Evolutionary conservation across 176 grass and related monocot species (phyloP).

Genomic region (Eragrostis nindensis): DNA sequence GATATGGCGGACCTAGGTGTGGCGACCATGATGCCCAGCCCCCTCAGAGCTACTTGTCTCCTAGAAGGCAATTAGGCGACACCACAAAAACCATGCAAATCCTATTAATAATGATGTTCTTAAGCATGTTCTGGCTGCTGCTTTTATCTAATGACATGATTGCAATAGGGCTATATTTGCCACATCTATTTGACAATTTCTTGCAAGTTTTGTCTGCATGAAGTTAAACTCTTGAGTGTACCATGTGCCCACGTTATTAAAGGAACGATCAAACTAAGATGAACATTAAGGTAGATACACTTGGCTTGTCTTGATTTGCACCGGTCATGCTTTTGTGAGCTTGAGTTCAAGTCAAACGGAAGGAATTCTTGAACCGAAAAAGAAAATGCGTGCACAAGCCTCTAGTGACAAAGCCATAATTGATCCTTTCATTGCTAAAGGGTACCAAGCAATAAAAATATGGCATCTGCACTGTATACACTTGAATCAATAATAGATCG

Average conservation of each 20-base stretch:
- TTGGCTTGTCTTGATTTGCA: neutral
- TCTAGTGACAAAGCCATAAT: slow-evolving; percentile 2
- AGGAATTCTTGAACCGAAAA: neutral
- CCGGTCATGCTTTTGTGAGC: neutral
- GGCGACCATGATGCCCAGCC: too few relatives aligned
- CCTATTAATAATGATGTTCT: neutral
- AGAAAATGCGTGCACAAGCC: neutral
- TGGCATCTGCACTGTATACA: neutral
- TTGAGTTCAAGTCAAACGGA: neutral
- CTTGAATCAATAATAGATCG: slow-evolving; percentile 29
- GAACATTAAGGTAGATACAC: slow-evolving; percentile 24
- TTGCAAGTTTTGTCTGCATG: neutral
- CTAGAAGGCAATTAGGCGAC: too few relatives aligned
- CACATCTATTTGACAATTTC: slow-evolving; percentile 12
- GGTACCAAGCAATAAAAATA: neutral
- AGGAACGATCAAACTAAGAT: slow-evolving; percentile 25
- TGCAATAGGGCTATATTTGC: neutral
- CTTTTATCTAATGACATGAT: slow-evolving; percentile 13
- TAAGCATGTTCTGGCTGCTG: neutral
- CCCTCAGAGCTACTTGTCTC: too few relatives aligned
- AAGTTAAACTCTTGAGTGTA: neutral
- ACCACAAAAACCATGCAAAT: neutral
- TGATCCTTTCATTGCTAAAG: neutral
- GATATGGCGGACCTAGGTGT: too few relatives aligned
- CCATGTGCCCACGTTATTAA: neutral